Evolutionary conservation across 371 early-diverging fungal genomes (phyloP).

Genomic region (Furculomyces boomerangus): DNA sequence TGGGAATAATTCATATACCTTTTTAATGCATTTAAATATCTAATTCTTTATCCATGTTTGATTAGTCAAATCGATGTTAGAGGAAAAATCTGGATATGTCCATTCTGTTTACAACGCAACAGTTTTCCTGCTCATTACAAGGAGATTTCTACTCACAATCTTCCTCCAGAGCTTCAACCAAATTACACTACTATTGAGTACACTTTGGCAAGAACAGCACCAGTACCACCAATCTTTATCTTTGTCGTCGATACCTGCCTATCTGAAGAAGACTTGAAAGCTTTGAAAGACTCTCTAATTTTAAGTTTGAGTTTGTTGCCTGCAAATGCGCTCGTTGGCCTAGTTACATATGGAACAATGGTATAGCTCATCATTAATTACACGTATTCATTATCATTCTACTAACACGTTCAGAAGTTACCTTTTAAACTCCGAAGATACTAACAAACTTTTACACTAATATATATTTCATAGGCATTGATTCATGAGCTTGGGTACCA

Average conservation of each 20-base stretch:
- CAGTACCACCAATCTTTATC: conserved; percentile 88
- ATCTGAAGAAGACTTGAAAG: conserved; percentile 85
- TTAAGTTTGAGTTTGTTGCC: conserved; percentile 82
- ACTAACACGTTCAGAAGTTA: too few relatives aligned
- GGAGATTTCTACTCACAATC: conserved; percentile 84
- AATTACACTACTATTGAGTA: conserved; percentile 98
- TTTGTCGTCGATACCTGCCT: conserved; percentile 98
- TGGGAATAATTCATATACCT: too few relatives aligned
- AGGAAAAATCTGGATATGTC: conserved; percentile 96
- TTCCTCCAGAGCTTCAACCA: conserved; percentile 92
- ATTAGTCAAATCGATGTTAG: conserved; percentile 89
- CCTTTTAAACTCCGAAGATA: too few relatives aligned
- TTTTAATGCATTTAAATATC: too few relatives aligned
- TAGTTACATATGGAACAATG: conserved; percentile 98
- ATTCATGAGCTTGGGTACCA: conserved; percentile 88
- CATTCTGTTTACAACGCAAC: conserved; percentile 96
- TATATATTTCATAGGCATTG: too few relatives aligned
- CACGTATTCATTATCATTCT: too few relatives aligned
- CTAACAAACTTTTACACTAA: too few relatives aligned
- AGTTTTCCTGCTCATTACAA: conserved; percentile 97
- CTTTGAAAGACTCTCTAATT: conserved; percentile 85
- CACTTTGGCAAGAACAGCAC: conserved; percentile 56
- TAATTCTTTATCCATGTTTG: too few relatives aligned
- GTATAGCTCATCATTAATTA: too few relatives aligned
- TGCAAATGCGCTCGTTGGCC: conserved; percentile 85